Base-by-base conservation (phyloP, 495 filamentous ascomycete species). In the Trichoderma asperelloides region DNA sequence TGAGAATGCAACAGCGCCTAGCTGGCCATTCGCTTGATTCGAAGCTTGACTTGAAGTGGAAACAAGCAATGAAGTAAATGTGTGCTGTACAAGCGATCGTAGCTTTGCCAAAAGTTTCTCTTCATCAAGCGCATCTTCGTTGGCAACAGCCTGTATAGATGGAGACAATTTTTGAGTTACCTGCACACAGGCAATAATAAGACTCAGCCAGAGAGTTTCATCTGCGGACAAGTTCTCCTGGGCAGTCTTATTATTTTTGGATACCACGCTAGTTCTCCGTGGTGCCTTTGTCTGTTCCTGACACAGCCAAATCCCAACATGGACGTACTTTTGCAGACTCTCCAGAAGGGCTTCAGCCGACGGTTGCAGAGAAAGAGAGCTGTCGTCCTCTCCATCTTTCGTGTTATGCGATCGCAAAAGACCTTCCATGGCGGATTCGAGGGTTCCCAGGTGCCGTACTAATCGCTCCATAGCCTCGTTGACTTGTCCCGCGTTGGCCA, bases 281-380 rank as follows among this genome's bases (percentile, higher is more conserved):
- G 80, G 75, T 1, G 84, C 86, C 71, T 89, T 92, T 64, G 85
- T 93, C 77, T 98, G 93, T 41, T 91, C 88, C 77, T 95, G 92
- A 71, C 95, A 97, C 27, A 98, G 83, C 95, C 95, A 98, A 25
- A 93, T 91, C 37, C 95, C 95, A 25, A 98, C 92, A 64, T 91
- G 86, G 0, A 87, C 84, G 75, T 96, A 97, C 73, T 94, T 98
- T 66, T 94, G 86, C 55, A 98, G 75, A 5, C 88, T 89, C 45
- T 88, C 86, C 21, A 96, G 80, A 2, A 96, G 81, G 60, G 88
- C 84, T 69, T 85, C 81, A 6, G 83, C 79, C 0, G 84, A 78
- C 51, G 74, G 74, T 64, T 80, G 78, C 4, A 77, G 68, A 0
- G 84, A 78, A 57, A 74, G 74, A 63, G 80, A 77, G 2, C 76